Evolutionary conservation across 805 yeast genomes (phyloP).

Genomic region (Pichia scutulata): DNA sequence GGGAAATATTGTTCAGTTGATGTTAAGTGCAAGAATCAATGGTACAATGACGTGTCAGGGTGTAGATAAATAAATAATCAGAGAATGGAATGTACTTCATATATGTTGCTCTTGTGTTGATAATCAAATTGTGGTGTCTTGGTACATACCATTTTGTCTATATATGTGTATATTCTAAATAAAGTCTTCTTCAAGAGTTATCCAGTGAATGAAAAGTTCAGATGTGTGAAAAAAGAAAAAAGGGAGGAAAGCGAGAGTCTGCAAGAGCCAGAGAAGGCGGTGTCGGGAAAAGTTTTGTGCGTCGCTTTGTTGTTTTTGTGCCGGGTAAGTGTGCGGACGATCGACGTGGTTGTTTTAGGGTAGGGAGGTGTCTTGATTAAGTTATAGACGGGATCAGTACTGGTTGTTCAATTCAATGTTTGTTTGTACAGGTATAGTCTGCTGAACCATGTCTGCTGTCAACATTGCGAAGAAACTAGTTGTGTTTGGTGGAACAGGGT

Average conservation of each 20-base stretch:
- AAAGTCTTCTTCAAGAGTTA: too few relatives aligned
- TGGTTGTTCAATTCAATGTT: too few relatives aligned
- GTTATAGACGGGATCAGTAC: too few relatives aligned
- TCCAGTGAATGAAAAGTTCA: neutral
- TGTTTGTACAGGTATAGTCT: neutral
- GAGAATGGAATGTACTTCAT: neutral
- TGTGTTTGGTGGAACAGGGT: conserved; percentile 87
- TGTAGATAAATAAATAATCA: too few relatives aligned
- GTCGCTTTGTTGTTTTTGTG: neutral
- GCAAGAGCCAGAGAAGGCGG: neutral
- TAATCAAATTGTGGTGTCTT: neutral
- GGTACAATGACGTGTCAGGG: neutral
- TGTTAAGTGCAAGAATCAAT: neutral
- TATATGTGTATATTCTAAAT: neutral
- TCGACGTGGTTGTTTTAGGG: too few relatives aligned
- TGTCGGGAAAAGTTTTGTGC: neutral
- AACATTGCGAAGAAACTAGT: conserved; percentile 27
- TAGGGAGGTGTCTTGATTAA: too few relatives aligned
- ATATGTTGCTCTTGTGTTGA: neutral
- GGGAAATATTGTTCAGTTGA: too few relatives aligned
- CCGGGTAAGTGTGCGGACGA: neutral
- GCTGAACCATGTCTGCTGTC: neutral
- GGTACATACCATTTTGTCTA: neutral
- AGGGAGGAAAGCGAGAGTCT: neutral
- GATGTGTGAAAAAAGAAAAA: neutral